Conservation (phyloP, 768 basidiomycete genomes). For the Hygrocybe coccinea region DNA sequence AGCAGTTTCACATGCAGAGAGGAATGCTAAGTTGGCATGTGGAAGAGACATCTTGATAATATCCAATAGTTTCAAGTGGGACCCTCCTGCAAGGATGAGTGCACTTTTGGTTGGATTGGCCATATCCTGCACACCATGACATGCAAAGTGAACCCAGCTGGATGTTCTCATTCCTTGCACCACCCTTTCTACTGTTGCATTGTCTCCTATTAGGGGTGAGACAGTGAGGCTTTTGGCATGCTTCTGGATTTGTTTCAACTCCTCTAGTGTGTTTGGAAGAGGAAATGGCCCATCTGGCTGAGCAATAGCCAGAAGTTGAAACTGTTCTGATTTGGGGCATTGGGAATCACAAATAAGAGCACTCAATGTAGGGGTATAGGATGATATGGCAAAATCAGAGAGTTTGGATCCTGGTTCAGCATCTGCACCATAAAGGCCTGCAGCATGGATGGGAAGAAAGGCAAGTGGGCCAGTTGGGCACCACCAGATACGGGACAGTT, state of each 20-base stretch:
- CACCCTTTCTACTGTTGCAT: slow-evolving; percentile 13
- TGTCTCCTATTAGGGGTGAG: background rate
- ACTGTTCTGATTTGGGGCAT: background rate
- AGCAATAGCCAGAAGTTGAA: slow-evolving; percentile 9
- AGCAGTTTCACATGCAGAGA: slow-evolving; percentile 24
- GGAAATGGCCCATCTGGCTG: slow-evolving; percentile 7
- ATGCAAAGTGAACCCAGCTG: slow-evolving; percentile 35
- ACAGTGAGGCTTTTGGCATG: background rate
- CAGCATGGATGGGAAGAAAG: slow-evolving; percentile 18
- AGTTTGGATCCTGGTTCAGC: background rate
- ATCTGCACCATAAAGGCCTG: too few species aligned
- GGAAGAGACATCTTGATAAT: slow-evolving; percentile 22
- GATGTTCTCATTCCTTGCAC: slow-evolving; percentile 5
- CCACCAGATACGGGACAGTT: slow-evolving; percentile 12
- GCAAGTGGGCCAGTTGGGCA: slow-evolving; percentile 13
- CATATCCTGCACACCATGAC: slow-evolving; percentile 33
- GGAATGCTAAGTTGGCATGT: slow-evolving; percentile 34
- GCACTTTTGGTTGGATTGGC: slow-evolving; percentile 22
- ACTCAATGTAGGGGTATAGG: slow-evolving; percentile 12
- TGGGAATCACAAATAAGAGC: background rate
- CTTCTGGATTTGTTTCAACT: background rate
- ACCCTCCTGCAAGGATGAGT: slow-evolving; percentile 18
- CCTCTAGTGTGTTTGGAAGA: slow-evolving; percentile 9
- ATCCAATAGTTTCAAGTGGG: slow-evolving; percentile 18
- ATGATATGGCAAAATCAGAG: slow-evolving; percentile 13